Evolutionary conservation across 2,329 filamentous ascomycete genomes (phyloP), one percentile per base, ranked within the genome.

Genomic region (Aspergillus eucalypticola): DNA sequence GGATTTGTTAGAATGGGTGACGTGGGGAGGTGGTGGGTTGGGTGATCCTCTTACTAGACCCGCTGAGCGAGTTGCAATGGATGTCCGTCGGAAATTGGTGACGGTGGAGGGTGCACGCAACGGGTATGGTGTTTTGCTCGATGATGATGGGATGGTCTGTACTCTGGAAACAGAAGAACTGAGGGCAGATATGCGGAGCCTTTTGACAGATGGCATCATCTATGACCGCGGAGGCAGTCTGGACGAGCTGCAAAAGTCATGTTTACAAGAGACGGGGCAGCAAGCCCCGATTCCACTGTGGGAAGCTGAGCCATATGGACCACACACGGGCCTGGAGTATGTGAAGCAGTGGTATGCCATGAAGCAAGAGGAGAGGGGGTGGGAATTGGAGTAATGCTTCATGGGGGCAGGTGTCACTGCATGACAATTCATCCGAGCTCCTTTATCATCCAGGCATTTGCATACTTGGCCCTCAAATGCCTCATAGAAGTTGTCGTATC

Each of bases 1-100:
- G 11, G 81, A 83, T 60, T 72, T 82, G 1, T 76, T 82, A 5
- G 80, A 82, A 69, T 82, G 77, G 78, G 75, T 81, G 29, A 83
- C 81, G 4, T 82, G 80, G 80, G 80, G 80, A 49, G 81, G 79
- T 27, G 81, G 79, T 21, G 80, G 81, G 2, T 74, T 82, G 11
- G 81, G 80, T 32, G 79, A 82, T 66, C 76, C 79, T 0, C 69
- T 82, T 5, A 77, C 75, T 0, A 74, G 81, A 0, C 77, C 81
- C 0, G 71, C 77, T 0, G 69, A 75, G 25, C 76, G 74, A 42
- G 81, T 83, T 8, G 79, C 79, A 1, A 66, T 76, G 8, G 81
- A 83, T 65, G 78, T 81, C 1, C 78, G 77, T 53, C 76, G 78
- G 32, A 75, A 75, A 41, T 73, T 82, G 19, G 79, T 82, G 15